Percentiles rank a stretch among this genome's conserved stretches.
Conservation (phyloP, 1,139 yeast species). For the Yamadazyma sp. region DNA sequence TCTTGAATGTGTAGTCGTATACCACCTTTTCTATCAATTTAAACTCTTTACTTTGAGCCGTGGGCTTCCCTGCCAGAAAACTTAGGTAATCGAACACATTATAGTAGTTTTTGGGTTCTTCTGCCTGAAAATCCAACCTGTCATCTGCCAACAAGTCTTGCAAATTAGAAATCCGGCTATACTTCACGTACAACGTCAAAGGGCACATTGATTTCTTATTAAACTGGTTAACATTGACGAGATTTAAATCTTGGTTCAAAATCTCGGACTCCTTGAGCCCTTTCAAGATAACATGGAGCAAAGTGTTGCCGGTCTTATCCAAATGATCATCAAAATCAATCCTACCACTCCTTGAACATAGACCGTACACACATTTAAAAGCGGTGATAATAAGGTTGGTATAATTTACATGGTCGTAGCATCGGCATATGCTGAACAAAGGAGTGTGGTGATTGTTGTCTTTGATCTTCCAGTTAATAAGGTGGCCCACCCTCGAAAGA, state of each 20-base stretch:
- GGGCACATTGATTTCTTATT: constrained; percentile 69
- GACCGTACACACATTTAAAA: constrained; percentile 40
- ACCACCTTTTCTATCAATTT: constrained; percentile 42
- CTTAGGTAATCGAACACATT: constrained; percentile 44
- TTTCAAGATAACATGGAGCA: constrained; percentile 66
- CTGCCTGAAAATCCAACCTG: constrained; percentile 42
- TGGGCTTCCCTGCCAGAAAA: constrained; percentile 32
- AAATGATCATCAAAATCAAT: constrained; percentile 60
- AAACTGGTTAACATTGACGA: constrained; percentile 59
- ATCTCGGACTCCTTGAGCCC: constrained; percentile 41
- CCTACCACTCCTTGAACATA: constrained; percentile 3
- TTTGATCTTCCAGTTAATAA: constrained; percentile 67
- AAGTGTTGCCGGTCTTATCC: constrained; percentile 71
- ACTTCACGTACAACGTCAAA: constrained; percentile 67
- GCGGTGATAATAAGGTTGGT: constrained; percentile 47
- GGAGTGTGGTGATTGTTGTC: constrained; percentile 81
- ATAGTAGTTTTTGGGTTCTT: constrained; percentile 45
- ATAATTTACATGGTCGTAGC: constrained; percentile 78
- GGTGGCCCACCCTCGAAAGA: constrained; percentile 54
- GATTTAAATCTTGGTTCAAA: constrained; percentile 29
- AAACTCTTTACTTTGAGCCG: constrained; percentile 29
- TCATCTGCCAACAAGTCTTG: constrained; percentile 44
- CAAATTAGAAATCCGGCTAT: constrained; percentile 63
- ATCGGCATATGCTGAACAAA: constrained; percentile 68
- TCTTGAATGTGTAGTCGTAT: constrained; percentile 36